These are phyloP conservation scores for Noccaea caerulescens DNA, from an alignment of 345 rosid genomes.

Conservation along the genomic window DNA sequence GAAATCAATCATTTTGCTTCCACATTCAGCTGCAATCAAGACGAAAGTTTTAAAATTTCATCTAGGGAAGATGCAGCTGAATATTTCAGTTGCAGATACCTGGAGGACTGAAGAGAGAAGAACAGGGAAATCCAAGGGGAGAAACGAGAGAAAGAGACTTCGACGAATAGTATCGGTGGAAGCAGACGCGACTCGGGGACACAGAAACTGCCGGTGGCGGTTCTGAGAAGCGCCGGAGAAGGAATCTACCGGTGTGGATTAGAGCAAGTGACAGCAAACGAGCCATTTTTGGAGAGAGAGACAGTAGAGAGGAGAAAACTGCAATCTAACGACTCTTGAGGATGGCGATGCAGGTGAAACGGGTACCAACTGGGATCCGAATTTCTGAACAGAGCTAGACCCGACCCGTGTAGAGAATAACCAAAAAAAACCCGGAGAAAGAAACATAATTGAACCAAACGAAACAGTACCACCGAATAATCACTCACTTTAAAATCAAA, in stretches of 20 bases:
- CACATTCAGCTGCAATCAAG: constrained; percentile 7
- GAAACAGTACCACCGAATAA: background rate
- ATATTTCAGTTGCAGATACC: constrained; percentile 6
- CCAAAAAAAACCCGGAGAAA: background rate
- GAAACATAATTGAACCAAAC: background rate
- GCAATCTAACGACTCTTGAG: constrained; percentile 17
- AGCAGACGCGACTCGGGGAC: constrained; percentile 21
- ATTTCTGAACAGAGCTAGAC: background rate
- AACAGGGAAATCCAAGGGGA: background rate
- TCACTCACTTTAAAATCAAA: background rate
- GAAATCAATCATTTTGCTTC: constrained; percentile 11
- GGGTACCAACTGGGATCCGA: constrained; percentile 25
- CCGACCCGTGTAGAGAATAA: constrained; percentile 7
- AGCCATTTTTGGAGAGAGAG: constrained; percentile 21
- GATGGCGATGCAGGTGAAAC: constrained; percentile 25
- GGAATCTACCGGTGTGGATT: constrained; percentile 25
- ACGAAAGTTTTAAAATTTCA: background rate
- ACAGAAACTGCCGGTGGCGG: constrained; percentile 9
- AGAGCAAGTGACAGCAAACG: constrained; percentile 17
- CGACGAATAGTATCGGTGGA: constrained; percentile 36
- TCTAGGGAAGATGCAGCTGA: background rate
- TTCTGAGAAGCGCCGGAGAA: constrained; percentile 33
- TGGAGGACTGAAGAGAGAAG: constrained; percentile 1
- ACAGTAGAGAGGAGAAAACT: too few species aligned
- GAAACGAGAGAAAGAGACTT: constrained; percentile 20